A percentile compares a stretch with the other conserved stretches of the same genome.
Conservation (phyloP, 352 stramenopile species). For the Thalassiosira sp. region DNA sequence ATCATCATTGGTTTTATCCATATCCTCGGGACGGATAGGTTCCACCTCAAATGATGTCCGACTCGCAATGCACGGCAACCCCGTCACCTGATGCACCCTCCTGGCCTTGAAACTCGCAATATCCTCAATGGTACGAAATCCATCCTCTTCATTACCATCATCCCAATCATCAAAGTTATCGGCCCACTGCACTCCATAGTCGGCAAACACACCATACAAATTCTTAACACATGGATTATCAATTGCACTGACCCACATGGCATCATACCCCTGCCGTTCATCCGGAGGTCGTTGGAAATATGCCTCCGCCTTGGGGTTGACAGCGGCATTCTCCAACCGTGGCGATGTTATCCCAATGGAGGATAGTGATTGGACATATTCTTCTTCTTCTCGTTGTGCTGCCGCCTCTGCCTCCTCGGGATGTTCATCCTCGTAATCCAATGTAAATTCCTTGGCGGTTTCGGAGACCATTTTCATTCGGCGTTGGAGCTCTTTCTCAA, state of each 20-base stretch:
- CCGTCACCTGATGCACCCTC: slow-evolving; percentile 74
- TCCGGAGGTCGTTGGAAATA: slow-evolving; percentile 71
- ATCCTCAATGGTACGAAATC: slow-evolving; percentile 75
- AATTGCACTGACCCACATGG: slow-evolving; percentile 75
- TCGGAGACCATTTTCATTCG: slow-evolving; percentile 50
- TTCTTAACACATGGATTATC: slow-evolving; percentile 75
- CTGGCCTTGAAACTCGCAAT: slow-evolving; percentile 78
- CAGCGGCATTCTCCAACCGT: slow-evolving; percentile 68
- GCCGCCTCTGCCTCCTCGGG: slow-evolving; percentile 44
- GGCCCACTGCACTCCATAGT: slow-evolving; percentile 81
- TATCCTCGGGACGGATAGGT: slow-evolving; percentile 57
- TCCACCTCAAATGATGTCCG: slow-evolving; percentile 81
- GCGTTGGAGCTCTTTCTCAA: slow-evolving; percentile 44
- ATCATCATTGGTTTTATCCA: slow-evolving; percentile 33
- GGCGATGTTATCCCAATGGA: slow-evolving; percentile 49
- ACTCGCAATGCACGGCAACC: slow-evolving; percentile 70
- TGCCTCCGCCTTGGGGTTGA: slow-evolving; percentile 61
- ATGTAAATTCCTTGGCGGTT: slow-evolving; percentile 39
- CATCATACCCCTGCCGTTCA: slow-evolving; percentile 73
- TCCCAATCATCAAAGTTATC: slow-evolving; percentile 82
- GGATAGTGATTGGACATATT: slow-evolving; percentile 47
- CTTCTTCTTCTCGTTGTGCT: slow-evolving; percentile 39
- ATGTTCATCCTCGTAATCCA: slow-evolving; percentile 59
- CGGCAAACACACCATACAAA: slow-evolving; percentile 66
- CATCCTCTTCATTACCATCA: slow-evolving; percentile 60